Base-by-base conservation (phyloP, 768 basidiomycete genomes). In the Paxillus rubicundulus region DNA sequence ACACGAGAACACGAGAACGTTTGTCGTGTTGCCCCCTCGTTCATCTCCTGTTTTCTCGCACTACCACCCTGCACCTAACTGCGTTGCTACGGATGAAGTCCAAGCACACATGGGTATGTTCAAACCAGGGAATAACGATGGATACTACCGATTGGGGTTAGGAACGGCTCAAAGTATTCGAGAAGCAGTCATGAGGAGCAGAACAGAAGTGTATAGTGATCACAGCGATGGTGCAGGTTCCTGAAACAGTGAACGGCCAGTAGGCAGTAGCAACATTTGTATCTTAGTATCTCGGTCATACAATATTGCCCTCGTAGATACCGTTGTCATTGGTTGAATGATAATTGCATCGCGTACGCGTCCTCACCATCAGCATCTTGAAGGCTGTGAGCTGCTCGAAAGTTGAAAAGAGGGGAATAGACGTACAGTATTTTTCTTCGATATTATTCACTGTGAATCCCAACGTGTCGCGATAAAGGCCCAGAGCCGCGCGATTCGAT, bases 281-380 rank as follows among this genome's bases (percentile, higher is more conserved):
- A 49, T 56, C 49, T 53, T 41, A 43, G 30, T 46, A 44, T 53
- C 52, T 51, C 47, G 43, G 36, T 18, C 36, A 37, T 53, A 50
- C 38, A 18, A 48, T 34, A 43, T 34, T 33, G 27, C 50, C 14
- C 44, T 44, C 28, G 40, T 24, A n/a, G 37, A 48, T 21, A 14
- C 45, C 33, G 4, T 33, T 34, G 46, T 63, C 56, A 62, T 49
- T 50, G 38, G 12, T 79, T 76, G 53, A 92, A 73, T 7, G 77
- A 74, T 39, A 92, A 77, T 20, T 85, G 79, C 93, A 97, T 97
- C 2, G 90, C 86, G 64, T 92, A 94, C 18, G 94, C 94, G 55
- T 95, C 92, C 70, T 97, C 93, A 4, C 93, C 93, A 63, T 97
- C 93, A 3, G 92, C 94, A 72, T 96, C 93, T 96, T 20, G 45